Percentiles rank a stretch among this genome's conserved stretches.
These are phyloP conservation scores for Septoria petroselini DNA, from an alignment of 2,329 filamentous ascomycete species.

Conservation along the genomic window DNA sequence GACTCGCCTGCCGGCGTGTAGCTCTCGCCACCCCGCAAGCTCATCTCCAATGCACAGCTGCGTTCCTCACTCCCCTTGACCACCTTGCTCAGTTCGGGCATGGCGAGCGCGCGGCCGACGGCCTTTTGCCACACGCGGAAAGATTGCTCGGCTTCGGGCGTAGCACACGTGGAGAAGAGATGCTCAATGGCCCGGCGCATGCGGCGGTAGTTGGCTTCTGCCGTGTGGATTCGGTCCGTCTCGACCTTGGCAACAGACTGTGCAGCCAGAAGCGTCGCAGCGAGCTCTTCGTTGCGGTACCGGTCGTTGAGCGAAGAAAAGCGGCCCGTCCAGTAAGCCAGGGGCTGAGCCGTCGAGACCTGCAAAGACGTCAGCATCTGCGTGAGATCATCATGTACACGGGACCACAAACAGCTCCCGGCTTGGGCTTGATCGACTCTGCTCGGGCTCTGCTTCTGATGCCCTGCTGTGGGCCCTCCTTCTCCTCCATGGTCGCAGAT, in stretches of 20 bases:
- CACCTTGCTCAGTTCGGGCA: slow-evolving; percentile 29
- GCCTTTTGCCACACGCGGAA: slow-evolving; percentile 35
- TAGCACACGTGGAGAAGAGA: slow-evolving; percentile 32
- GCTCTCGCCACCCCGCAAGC: slow-evolving; percentile 16
- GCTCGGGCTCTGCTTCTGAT: slow-evolving; percentile 7
- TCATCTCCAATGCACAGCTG: slow-evolving; percentile 25
- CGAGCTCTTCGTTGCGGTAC: slow-evolving; percentile 47
- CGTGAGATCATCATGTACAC: too few species aligned
- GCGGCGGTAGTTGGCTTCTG: slow-evolving; percentile 30
- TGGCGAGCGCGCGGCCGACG: slow-evolving; percentile 25
- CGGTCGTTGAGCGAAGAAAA: slow-evolving; percentile 58
- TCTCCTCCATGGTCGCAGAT: background rate
- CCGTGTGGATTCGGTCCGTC: slow-evolving; percentile 34
- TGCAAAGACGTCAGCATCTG: slow-evolving; percentile 10
- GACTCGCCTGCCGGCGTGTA: slow-evolving; percentile 17
- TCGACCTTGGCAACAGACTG: slow-evolving; percentile 18
- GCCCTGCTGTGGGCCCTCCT: background rate
- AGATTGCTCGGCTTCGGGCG: slow-evolving; percentile 31
- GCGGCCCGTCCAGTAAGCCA: slow-evolving; percentile 61
- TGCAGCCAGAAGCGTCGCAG: slow-evolving; percentile 35
- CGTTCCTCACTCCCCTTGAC: slow-evolving; percentile 14
- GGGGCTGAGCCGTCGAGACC: slow-evolving; percentile 36
- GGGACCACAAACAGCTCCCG: slow-evolving; percentile 12
- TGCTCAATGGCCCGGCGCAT: slow-evolving; percentile 33
- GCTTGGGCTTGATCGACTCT: slow-evolving; percentile 8